Evolutionary conservation across 495 filamentous ascomycete genomes (phyloP).

Genomic region (Astrocystis sublimbata): DNA sequence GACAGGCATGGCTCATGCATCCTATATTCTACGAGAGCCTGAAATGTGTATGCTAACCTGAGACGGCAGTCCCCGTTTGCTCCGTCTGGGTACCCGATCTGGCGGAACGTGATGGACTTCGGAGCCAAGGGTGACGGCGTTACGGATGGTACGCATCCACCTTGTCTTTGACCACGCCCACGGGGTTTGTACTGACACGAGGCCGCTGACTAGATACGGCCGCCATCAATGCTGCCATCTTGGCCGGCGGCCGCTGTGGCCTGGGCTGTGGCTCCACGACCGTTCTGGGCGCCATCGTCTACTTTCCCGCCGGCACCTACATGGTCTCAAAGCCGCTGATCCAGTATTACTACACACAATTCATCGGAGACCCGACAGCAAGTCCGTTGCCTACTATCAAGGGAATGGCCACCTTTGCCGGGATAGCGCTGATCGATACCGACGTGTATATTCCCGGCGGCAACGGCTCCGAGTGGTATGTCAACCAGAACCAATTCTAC

Average conservation of each 20-base stretch:
- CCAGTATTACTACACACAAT: constrained; percentile 38
- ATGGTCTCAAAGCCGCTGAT: background rate
- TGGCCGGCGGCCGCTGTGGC: constrained; percentile 14
- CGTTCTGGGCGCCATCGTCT: background rate
- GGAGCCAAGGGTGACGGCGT: too few relatives aligned
- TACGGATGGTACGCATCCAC: too few relatives aligned
- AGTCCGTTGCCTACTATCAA: constrained; percentile 41
- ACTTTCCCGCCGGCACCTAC: background rate
- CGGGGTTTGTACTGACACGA: too few relatives aligned
- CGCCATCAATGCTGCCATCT: constrained; percentile 13
- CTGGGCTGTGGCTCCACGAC: background rate
- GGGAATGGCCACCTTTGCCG: constrained; percentile 35
- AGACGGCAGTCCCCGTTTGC: too few relatives aligned
- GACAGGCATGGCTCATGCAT: too few relatives aligned
- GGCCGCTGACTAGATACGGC: too few relatives aligned
- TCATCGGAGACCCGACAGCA: constrained; percentile 41
- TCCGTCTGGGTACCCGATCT: too few relatives aligned
- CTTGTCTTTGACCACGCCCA: too few relatives aligned
- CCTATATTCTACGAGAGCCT: too few relatives aligned
- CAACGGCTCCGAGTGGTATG: constrained; percentile 27
- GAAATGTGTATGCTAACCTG: too few relatives aligned
- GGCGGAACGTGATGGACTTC: too few relatives aligned
- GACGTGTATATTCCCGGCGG: constrained; percentile 42
- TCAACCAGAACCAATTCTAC: constrained; percentile 42
- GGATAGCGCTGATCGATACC: constrained; percentile 33